These are phyloP conservation scores for Phytophthora sp. DNA, from an alignment of 352 stramenopile species.

Conservation along the genomic window DNA sequence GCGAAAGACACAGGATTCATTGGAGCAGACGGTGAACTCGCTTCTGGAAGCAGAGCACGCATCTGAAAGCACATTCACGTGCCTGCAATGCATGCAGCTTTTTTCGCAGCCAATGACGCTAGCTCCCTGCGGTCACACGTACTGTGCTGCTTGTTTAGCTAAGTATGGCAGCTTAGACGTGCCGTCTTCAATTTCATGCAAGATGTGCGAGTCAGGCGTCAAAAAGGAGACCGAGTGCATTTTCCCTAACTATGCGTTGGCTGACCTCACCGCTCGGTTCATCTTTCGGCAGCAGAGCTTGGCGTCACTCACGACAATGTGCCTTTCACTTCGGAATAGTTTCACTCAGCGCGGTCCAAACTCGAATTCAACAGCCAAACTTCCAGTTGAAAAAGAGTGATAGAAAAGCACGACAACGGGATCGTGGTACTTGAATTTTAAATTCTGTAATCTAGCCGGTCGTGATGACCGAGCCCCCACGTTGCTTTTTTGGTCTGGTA, in stretches of 20 bases:
- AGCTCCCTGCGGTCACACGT: slow-evolving; percentile 75
- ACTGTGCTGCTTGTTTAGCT: slow-evolving; percentile 60
- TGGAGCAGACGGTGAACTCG: slow-evolving; percentile 71
- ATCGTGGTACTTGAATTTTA: no score
- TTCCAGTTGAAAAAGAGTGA: slow-evolving; percentile 8
- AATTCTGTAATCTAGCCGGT: slow-evolving; percentile 58
- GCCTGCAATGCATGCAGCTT: slow-evolving; percentile 72
- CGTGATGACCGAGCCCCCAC: slow-evolving; percentile 65
- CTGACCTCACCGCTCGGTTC: slow-evolving; percentile 75
- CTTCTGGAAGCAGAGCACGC: slow-evolving; percentile 71
- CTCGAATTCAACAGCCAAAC: slow-evolving; percentile 9
- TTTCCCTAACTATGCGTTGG: slow-evolving; percentile 73
- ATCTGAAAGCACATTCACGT: slow-evolving; percentile 81
- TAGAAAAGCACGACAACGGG: no score
- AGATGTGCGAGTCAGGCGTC: slow-evolving; percentile 39
- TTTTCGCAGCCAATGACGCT: slow-evolving; percentile 73
- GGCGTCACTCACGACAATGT: slow-evolving; percentile 68
- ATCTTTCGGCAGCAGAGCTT: slow-evolving; percentile 78
- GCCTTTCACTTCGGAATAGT: slow-evolving; percentile 67
- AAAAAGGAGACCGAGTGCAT: slow-evolving; percentile 49
- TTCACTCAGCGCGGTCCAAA: slow-evolving; percentile 44
- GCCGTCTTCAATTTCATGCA: slow-evolving; percentile 61
- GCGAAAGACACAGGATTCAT: slow-evolving; percentile 62
- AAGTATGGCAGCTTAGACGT: slow-evolving; percentile 38
- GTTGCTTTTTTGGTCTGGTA: slow-evolving; percentile 65